Evolutionary conservation across 2,329 filamentous ascomycete genomes (phyloP), one percentile per base, ranked within the genome.

Genomic region (Hypoxylon sp.): DNA sequence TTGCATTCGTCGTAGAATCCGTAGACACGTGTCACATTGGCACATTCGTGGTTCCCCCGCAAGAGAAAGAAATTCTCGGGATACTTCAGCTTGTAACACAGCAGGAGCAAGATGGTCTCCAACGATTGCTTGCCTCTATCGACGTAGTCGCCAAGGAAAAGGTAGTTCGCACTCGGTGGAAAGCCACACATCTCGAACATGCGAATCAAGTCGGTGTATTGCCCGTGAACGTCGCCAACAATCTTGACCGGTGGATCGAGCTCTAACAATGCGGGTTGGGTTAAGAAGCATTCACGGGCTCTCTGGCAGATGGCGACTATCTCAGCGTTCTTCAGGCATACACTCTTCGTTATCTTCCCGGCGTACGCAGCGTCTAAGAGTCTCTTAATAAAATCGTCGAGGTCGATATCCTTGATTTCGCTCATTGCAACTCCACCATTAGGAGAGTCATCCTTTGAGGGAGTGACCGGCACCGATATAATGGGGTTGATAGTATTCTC

Each of bases 111-210:
- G 69, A 98, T 98, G 0, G 95, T 98, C 81, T 98, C 95, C 65
- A 98, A 84, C 43, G 93, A 96, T 79, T 97, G 94, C 83, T 98
- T 98, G 73, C 95, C 95, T 58, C 95, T 90, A 78, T 98, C 95
- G 75, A 98, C 95, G 77, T 98, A 98, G 78, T 98, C 95, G 54
- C 95, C 95, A 3, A 98, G 84, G 80, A 97, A 98, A 53, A 98
- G 86, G 76, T 93, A 98, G 82, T 98, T 98, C 39, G 94, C 88
- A 67, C 88, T 91, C 1, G 95, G 95, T 6, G 95, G 95, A 75
- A 97, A 98, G 4, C 95, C 95, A 77, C 95, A 97, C 94, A 97
- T 97, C 79, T 98, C 95, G 75, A 98, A 98, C 87, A 98, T 93
- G 69, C 95, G 90, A 74, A 98, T 96, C 54, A 98, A 83, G 79